Evolutionary conservation across 23 red algal genomes (phyloP).

Genomic region (Agarophyton chilense): DNA sequence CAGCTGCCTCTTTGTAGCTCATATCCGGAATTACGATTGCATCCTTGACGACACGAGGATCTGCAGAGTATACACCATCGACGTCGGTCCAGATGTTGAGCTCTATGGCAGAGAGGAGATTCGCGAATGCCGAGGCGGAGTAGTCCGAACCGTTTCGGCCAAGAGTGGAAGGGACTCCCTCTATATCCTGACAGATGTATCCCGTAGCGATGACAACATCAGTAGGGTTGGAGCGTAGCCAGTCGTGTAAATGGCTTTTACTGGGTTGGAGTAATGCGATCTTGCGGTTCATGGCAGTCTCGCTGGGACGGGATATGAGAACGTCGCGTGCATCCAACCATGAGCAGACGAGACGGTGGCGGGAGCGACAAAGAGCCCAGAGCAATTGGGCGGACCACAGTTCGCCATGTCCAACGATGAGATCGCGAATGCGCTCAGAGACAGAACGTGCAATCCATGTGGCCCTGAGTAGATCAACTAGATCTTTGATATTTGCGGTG

Average conservation of each 20-base stretch:
- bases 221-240: slow-evolving; percentile 79
- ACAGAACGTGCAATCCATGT: slow-evolving; percentile 89
- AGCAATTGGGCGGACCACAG: slow-evolving; percentile 93
- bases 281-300: slow-evolving; percentile 53
- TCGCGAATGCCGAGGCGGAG: slow-evolving; percentile 83
- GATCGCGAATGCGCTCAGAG: slow-evolving; percentile 70
- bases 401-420: slow-evolving; percentile 95
- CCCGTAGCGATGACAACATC: slow-evolving; percentile 89
- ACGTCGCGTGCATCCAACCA: slow-evolving; percentile 95
- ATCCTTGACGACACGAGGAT: slow-evolving; percentile 90
- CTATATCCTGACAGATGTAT: slow-evolving; percentile 76
- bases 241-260: slow-evolving; percentile 50
- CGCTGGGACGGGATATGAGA: slow-evolving; percentile 61
- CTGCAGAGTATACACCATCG: slow-evolving; percentile 95
- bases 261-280: slow-evolving; percentile 64
- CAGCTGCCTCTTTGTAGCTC: slow-evolving; percentile 96
- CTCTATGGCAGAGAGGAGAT: slow-evolving; percentile 62
- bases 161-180: slow-evolving; percentile 86
- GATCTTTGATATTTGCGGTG: slow-evolving; percentile 71
- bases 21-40: slow-evolving; percentile 88
- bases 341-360: slow-evolving; percentile 53
- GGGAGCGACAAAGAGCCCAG: slow-evolving; percentile 80
- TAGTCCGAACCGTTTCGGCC: slow-evolving; percentile 91
- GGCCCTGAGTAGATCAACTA: slow-evolving; percentile 89
- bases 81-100: slow-evolving; percentile 96